Base-by-base conservation (phyloP, 305 asterid genomes). In the Solanum hybrid region DNA sequence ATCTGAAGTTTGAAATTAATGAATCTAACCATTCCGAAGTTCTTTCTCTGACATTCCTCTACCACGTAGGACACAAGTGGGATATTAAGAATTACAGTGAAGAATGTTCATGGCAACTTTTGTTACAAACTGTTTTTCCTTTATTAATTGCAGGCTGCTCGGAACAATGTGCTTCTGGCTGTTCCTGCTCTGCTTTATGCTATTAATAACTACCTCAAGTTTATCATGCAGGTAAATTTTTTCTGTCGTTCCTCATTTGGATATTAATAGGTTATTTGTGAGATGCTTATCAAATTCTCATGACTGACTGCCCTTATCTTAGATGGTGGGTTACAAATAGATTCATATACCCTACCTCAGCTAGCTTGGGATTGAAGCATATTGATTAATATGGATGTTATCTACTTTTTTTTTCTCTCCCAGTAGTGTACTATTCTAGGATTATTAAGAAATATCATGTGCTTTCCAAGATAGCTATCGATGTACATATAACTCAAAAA, bases 101-200 rank as follows among this genome's bases (percentile, higher is more conserved):
- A 35, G 37, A 6, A 35, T 35, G 37, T 35, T 35, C 37, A 35
- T 35, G 76, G 24, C 27, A 76, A 78, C 87, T 40, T 24, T 82
- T 90, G 88, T 71, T 90, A 79, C 86, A 6, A 90, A 88, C 76
- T 40, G 10, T 76, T 89, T 87, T 80, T 91, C 81, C 36, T 76
- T 88, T 56, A 75, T 89, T 88, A 89, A 82, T 90, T 88, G 91
- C 96, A 96, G 98, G 98, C 98, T 88, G 98, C 98, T 90, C 95
- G 95, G 81, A 96, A 90, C 90, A 96, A 96, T 90, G 87, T 31
- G 45, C 97, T 96, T 73, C 95, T 96, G 80, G 98, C 98, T n/a
- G 95, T 96, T 90, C 98, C 98, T 22, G 98, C 98, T 88, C 89
- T 96, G 86, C 96, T 96, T 79, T 96, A 96, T 94, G 98, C 98